phyloP scores from a whole-genome alignment of 345 rosid genomes.

The Chamaenerion angustifolium region DNA sequence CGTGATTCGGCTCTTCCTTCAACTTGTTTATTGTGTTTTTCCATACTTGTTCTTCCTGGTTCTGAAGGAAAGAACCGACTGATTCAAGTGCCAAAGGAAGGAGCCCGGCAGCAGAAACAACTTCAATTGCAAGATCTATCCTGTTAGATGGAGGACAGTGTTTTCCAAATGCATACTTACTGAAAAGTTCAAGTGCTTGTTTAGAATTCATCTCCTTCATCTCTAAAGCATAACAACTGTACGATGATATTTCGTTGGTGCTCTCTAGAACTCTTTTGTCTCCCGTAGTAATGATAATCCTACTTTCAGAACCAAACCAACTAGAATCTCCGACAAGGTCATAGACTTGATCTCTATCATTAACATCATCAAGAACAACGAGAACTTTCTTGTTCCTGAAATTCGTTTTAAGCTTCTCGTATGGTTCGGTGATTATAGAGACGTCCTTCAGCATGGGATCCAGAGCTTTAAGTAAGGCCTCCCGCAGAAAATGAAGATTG shows the following conservation, averaged over 20 bases:
- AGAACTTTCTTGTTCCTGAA: not conserved
- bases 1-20: not conserved
- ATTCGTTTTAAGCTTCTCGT: not conserved
- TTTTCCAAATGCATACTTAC: not conserved
- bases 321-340: not conserved
- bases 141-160: not conserved
- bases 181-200: not conserved
- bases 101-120: not conserved
- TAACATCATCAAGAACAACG: not conserved
- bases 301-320: slow-evolving; percentile 1
- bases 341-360: not conserved
- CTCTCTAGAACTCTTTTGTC: not conserved
- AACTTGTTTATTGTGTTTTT: not conserved
- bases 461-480: not conserved
- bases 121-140: not conserved
- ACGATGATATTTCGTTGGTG: not conserved
- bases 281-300: slow-evolving; percentile 1
- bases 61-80: not conserved
- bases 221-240: not conserved
- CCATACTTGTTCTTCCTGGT: not conserved
- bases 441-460: not conserved
- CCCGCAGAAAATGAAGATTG: not conserved
- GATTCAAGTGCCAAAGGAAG: slow-evolving; percentile 1
- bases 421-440: not conserved
- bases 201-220: not conserved